Conservation (phyloP, 768 basidiomycete genomes). For the Boletales sp. region DNA sequence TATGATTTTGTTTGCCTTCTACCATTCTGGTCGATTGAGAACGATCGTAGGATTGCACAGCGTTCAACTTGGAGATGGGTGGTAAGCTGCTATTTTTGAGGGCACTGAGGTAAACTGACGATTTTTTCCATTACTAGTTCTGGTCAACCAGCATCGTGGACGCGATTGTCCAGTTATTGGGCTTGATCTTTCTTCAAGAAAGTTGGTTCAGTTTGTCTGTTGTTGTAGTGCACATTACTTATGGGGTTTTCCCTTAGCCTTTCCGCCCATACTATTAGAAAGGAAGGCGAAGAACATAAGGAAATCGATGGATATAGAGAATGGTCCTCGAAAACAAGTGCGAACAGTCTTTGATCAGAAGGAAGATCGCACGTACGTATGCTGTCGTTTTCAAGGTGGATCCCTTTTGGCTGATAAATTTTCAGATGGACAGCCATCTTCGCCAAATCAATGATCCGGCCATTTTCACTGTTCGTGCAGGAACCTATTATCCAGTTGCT, state of each 20-base stretch:
- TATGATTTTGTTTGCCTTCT: constrained; percentile 14
- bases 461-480: constrained; percentile 55
- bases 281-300: constrained; percentile 48
- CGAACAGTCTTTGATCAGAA: constrained; percentile 45
- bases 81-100: constrained; percentile 29
- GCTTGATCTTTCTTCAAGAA: constrained; percentile 58
- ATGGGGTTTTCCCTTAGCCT: constrained; percentile 18
- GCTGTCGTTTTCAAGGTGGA: neutral
- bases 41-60: constrained; percentile 45
- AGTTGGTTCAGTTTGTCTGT: constrained; percentile 37
- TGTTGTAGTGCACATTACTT: constrained; percentile 8
- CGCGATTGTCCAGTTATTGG: constrained; percentile 49
- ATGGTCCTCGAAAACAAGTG: constrained; percentile 35
- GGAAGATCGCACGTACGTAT: constrained; percentile 42
- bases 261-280: constrained; percentile 35
- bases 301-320: constrained; percentile 46
- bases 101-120: neutral
- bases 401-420: neutral
- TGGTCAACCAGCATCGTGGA: constrained; percentile 64
- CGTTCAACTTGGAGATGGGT: constrained; percentile 72
- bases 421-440: constrained; percentile 53
- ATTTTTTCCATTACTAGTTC: constrained; percentile 37
- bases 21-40: neutral
- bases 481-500: constrained; percentile 71
- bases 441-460: constrained; percentile 53